A percentile compares a stretch with the other conserved stretches of the same genome.
phyloP scores from a whole-genome alignment of 2,329 filamentous ascomycete species.

The Proliferodiscus dingleyae region DNA sequence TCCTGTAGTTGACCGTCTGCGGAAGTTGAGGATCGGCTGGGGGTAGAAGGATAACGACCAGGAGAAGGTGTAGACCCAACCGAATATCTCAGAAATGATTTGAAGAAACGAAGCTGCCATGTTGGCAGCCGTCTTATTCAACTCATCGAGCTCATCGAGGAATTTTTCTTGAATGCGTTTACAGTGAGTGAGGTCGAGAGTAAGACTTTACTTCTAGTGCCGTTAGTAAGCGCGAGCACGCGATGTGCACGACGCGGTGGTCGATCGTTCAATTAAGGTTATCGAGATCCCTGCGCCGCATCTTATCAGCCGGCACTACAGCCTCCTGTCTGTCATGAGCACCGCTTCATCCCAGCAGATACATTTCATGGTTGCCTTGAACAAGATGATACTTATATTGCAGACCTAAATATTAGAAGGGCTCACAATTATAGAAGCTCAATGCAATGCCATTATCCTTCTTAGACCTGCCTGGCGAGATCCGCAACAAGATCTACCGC shows the following conservation, averaged over 20 bases:
- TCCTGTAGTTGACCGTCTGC: constrained; percentile 71
- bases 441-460: constrained; percentile 19
- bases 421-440: background rate
- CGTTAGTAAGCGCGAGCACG: too few species aligned
- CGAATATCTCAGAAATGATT: constrained; percentile 54
- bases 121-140: constrained; percentile 8
- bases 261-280: too few species aligned
- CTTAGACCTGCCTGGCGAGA: constrained; percentile 49
- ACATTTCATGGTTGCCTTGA: too few species aligned
- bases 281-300: too few species aligned
- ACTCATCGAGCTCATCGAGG: constrained; percentile 2
- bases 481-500: constrained; percentile 54
- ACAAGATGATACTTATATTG: background rate
- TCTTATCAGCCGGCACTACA: too few species aligned
- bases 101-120: constrained; percentile 38
- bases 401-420: background rate
- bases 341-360: too few species aligned
- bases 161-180: background rate
- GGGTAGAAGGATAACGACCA: constrained; percentile 94
- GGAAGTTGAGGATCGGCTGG: constrained; percentile 76
- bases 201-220: background rate
- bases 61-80: constrained; percentile 70
- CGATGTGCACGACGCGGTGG: too few species aligned
- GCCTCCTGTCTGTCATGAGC: too few species aligned
- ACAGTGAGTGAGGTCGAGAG: too few species aligned